phyloP scores from a whole-genome alignment of 495 filamentous ascomycete species.

The Aspergillus saccharolyticus region DNA sequence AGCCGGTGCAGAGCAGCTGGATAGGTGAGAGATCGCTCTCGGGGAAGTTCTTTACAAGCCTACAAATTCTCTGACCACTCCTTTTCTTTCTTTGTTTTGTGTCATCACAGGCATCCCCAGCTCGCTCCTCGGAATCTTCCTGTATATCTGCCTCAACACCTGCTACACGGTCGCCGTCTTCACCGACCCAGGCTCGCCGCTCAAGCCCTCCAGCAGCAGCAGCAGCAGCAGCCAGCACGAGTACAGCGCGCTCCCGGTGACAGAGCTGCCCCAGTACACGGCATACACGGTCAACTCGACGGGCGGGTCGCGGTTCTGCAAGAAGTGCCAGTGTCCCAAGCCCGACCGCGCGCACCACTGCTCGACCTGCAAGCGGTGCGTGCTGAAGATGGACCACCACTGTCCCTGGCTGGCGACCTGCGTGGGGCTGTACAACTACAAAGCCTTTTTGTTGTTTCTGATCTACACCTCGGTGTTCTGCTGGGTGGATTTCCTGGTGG shows the following conservation, averaged over 20 bases:
- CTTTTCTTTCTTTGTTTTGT: too few relatives aligned
- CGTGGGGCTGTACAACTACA: conserved; percentile 90
- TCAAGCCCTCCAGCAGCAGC: conserved; percentile 37
- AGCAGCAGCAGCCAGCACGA: conserved; percentile 34
- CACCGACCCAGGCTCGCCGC: conserved; percentile 73
- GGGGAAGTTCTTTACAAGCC: not conserved
- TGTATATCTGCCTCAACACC: conserved; percentile 79
- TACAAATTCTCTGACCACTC: too few relatives aligned
- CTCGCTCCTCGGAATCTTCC: conserved; percentile 56
- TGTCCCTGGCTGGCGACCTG: conserved; percentile 98
- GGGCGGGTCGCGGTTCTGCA: conserved; percentile 83
- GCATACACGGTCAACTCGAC: conserved; percentile 86
- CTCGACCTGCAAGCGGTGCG: conserved; percentile 84
- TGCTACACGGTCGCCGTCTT: conserved; percentile 91
- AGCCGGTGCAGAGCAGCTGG: conserved; percentile 51
- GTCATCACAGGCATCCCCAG: conserved; percentile 42
- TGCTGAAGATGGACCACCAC: conserved; percentile 99
- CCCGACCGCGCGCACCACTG: conserved; percentile 97
- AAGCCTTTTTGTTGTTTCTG: conserved; percentile 88
- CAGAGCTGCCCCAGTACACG: conserved; percentile 56
- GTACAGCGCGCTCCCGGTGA: conserved; percentile 61
- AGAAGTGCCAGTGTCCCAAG: conserved; percentile 91
- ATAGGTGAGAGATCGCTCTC: conserved; percentile 54
- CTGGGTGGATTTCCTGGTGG: conserved; percentile 69
- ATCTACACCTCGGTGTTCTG: conserved; percentile 87